These are phyloP conservation scores for Coemansia sp. DNA, from an alignment of 371 early-diverging fungal genomes.

Conservation along the genomic window DNA sequence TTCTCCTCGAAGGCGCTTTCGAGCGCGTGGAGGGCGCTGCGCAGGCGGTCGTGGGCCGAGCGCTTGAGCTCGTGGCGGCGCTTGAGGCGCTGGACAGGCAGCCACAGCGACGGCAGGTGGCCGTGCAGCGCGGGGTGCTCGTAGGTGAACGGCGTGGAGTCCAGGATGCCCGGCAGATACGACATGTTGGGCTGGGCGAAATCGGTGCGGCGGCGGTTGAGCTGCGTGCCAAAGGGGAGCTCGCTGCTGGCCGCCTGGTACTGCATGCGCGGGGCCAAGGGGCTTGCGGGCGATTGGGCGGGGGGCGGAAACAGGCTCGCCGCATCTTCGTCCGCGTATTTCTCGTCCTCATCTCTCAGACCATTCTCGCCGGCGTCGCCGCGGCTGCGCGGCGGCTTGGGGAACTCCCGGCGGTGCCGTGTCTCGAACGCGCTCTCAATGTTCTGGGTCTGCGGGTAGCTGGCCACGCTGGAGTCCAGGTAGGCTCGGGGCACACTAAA, in stretches of 20 bases:
- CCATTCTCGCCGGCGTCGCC: background rate
- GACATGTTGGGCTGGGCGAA: conserved; percentile 72
- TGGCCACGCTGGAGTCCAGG: conserved; percentile 29
- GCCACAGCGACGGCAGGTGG: conserved; percentile 71
- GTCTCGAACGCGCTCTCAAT: conserved; percentile 28
- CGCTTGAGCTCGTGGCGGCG: conserved; percentile 13
- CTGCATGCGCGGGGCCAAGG: conserved; percentile 21
- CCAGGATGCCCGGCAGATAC: conserved; percentile 63
- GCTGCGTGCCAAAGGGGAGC: conserved; percentile 33
- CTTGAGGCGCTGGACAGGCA: conserved; percentile 54
- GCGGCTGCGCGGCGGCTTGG: background rate
- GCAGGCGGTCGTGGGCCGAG: conserved; percentile 12
- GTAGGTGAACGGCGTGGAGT: conserved; percentile 69
- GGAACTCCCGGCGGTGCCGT: background rate
- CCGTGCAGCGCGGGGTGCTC: conserved; percentile 69
- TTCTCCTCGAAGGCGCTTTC: conserved; percentile 28
- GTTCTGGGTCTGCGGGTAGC: conserved; percentile 19
- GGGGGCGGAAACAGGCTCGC: background rate
- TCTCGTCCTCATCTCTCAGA: background rate
- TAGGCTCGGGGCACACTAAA: conserved; percentile 37
- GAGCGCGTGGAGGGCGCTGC: conserved; percentile 13
- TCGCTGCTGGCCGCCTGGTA: conserved; percentile 32
- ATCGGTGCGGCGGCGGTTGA: conserved; percentile 56
- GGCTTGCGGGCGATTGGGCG: background rate
- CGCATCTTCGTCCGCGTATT: background rate